Conservation (phyloP, 345 rosid species). For the Pseudoturritis turrita region DNA sequence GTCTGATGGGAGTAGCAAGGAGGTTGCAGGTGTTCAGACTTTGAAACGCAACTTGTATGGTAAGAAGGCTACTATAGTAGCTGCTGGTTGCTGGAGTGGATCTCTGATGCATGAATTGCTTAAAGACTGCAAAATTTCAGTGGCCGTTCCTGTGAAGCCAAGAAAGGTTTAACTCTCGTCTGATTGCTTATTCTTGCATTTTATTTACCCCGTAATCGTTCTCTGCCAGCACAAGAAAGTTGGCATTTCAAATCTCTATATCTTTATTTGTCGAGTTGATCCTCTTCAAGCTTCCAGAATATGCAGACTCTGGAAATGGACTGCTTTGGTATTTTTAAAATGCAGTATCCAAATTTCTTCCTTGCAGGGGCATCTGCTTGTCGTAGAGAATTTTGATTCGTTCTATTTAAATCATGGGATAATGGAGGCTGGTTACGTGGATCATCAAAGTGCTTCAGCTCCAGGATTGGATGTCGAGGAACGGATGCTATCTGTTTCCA, state of each 20-base stretch:
- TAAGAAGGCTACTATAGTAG: conserved; percentile 68
- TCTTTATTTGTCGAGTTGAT: neutral
- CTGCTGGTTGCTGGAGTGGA: conserved; percentile 94
- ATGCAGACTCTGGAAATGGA: neutral
- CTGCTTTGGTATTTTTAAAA: neutral
- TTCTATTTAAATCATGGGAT: conserved; percentile 72
- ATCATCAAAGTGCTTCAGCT: conserved; percentile 42
- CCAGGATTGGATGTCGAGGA: conserved; percentile 36
- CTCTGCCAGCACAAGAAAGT: neutral
- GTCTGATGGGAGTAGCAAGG: conserved; percentile 38
- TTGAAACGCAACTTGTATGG: conserved; percentile 50
- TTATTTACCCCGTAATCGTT: neutral
- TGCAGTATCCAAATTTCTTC: neutral
- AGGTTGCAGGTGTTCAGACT: conserved; percentile 63
- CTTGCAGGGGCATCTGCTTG: conserved; percentile 81
- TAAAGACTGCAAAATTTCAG: conserved; percentile 38
- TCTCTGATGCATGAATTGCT: conserved; percentile 55
- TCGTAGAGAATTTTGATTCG: conserved; percentile 60
- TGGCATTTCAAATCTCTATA: neutral
- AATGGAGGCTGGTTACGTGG: conserved; percentile 76
- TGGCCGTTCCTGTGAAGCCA: conserved; percentile 74
- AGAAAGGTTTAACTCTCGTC: conserved; percentile 53
- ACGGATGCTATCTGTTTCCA: conserved; percentile 59
- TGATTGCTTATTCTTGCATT: neutral
- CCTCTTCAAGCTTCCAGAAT: neutral